Base-by-base conservation (phyloP, 176 grass and related monocot genomes). In the Areca catechu region DNA sequence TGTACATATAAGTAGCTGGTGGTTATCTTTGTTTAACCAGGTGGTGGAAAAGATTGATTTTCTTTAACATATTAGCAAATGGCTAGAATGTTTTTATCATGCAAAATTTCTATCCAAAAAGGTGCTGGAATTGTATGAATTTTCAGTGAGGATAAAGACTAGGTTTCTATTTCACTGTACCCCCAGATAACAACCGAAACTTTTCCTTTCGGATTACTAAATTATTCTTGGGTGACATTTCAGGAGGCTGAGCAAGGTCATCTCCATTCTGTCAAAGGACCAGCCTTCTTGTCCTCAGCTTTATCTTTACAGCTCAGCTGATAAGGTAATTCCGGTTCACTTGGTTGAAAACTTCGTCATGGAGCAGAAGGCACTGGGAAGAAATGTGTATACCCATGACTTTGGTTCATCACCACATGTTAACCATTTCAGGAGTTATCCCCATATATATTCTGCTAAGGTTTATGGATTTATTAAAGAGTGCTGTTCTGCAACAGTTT, bases 391-490 rank as follows among this genome's bases (percentile, higher is more conserved):
- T 53, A 49, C 78, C 27, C 77, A 92, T 60, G 62, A 98, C 80
- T 98, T 98, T 77, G 80, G 70, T 65, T 85, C 64, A 7, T 98
- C 93, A 1, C 84, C 84, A 10, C 93, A 98, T 37, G 93, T 98
- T 37, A 87, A 98, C 78, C 93, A 98, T 64, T 82, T 85, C 79
- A 82, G 93, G 58, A 98, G 78, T 50, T 98, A 82, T 57, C 93
- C 93, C 60, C 68, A 82, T 22, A 19, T 91, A 54, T 98, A 98
- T 74, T 77, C 78, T n/a, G 49, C 83, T 58, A 98, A 92, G 76
- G 69, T 98, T 15, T 62, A 83, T 2, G 84, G 88, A 57, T 98
- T 89, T 55, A 56, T 98, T 10, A 80, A 88, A 60, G 58, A 72
- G 14, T 89, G 84, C 28, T 76, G 65, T 58, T 56, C 59, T 14